Evolutionary conservation across 2,329 filamentous ascomycete genomes (phyloP), one percentile per base, ranked within the genome.

Genomic region (Gyromitra esculenta): DNA sequence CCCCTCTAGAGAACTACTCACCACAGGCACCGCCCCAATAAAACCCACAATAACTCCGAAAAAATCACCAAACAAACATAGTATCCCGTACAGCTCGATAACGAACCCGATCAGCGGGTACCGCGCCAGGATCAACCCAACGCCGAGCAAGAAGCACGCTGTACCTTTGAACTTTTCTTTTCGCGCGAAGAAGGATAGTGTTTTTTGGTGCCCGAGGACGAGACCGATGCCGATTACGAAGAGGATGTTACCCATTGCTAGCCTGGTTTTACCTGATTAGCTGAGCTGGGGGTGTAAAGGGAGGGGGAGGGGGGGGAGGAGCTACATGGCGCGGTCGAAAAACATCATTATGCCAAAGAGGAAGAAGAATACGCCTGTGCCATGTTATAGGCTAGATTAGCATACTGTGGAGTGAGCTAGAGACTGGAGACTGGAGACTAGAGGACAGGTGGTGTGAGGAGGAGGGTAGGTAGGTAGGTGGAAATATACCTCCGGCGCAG

Each of bases 221-320:
- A 98, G 91, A 39, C 94, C 97, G 35, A 99, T 89, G 83, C 96
- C 96, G 85, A 97, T 93, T 70, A 99, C 89, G 87, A 99, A 98
- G 84, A 99, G 93, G 84, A 99, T 96, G 83, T 98, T 98, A 85
- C 96, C 96, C 96, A 98, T 98, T 80, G 95, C 95, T 73, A 99
- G 54, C 75, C 72, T 77, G 52, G 21, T 9, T 9, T 25, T 21
- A 9, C 4, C 25, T 39, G 35, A 4, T 75, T 35, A 75, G 66
- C 37, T 39, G 25, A 31, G 25, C 25, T 71, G 73, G 25, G 54
- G 21, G 73, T 21, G 52, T n/a, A n/a, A n/a, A n/a, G n/a, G n/a
- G n/a, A n/a, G n/a, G n/a, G n/a, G n/a, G n/a, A 87, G 13, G 1
- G 6, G 25, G 35, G 15, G 57, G 31, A 21, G 50, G 25, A 18